Base-by-base conservation (phyloP, 2,329 filamentous ascomycete genomes). In the Fusarium humuli region DNA sequence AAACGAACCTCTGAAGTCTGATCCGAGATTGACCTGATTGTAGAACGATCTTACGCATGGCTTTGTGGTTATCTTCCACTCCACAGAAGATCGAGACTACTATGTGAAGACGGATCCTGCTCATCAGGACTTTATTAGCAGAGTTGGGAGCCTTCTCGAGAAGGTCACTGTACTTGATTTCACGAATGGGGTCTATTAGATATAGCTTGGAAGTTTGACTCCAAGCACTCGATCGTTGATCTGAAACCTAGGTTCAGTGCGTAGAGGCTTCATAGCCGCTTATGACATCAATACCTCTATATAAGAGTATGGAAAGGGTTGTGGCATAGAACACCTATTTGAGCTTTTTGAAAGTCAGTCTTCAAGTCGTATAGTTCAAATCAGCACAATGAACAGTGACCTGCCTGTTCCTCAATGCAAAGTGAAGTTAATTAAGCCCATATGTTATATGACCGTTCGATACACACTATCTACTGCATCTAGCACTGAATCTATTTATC, bases 51-150 rank as follows among this genome's bases (percentile, higher is more conserved):
- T 91, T 53, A 90, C 90, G 1, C 91, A 94, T 75, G 89, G 84
- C 0, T 94, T 94, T 67, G 85, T 94, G 3, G 84, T 86, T 23
- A 87, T 92, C 71, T 94, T 94, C 62, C 84, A 85, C 12, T 90
- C 78, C 23, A 81, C 82, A 20, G 85, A 87, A 67, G 91, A 94
- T 75, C 82, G 91, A 48, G 85, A 89, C 65, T 93, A 92, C 73
- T 94, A 94, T 75, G 79, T 91, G 9, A 78, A 86, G 54, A 80
- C 88, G 30, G 92, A 94, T 71, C 89, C 90, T 2, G 85, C 80
- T 11, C 91, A 94, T 75, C 79, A 83, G 37, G 86, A 78, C 0
- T 93, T 92, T 70, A 81, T 87, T n/a, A 80, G 84, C 59, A 84
- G 79, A 61, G 75, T 87, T 18, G 79, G 80, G 2, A 79, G 76